These are phyloP conservation scores for Colletotrichum eleusines DNA, from an alignment of 2,329 filamentous ascomycete genomes.

Conservation along the genomic window DNA sequence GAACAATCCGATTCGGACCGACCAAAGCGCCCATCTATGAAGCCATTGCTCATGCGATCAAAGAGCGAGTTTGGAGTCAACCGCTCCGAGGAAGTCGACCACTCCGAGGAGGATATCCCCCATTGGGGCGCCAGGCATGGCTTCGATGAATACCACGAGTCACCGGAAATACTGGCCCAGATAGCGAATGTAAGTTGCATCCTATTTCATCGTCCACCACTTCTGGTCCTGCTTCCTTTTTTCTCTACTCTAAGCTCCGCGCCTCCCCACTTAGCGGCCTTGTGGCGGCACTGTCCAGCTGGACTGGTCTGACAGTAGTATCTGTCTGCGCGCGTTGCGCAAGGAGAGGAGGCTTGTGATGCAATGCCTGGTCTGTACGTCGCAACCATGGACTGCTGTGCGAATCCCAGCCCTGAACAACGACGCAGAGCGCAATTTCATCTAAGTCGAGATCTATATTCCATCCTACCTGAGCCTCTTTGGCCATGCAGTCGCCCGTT, in stretches of 20 bases:
- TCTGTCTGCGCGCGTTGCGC: constrained; percentile 8
- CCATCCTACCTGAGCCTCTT: constrained; percentile 6
- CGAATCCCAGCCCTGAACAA: constrained; percentile 10
- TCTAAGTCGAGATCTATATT: constrained; percentile 9
- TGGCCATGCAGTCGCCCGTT: constrained; percentile 24
- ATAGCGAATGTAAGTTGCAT: constrained; percentile 77
- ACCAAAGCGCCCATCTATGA: constrained; percentile 53
- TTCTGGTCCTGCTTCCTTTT: constrained; percentile 22
- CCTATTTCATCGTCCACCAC: constrained; percentile 31
- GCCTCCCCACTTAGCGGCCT: constrained; percentile 10
- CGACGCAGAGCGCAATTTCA: constrained; percentile 9
- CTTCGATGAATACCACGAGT: constrained; percentile 93
- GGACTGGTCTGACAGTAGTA: constrained; percentile 24
- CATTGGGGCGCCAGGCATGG: constrained; percentile 80
- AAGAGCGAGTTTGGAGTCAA: constrained; percentile 67
- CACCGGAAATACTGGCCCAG: constrained; percentile 87
- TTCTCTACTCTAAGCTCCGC: constrained; percentile 20
- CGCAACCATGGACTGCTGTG: constrained; percentile 1
- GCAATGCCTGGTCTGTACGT: background rate
- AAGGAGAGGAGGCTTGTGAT: constrained; percentile 7
- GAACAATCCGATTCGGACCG: constrained; percentile 51
- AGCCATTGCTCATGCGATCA: constrained; percentile 66
- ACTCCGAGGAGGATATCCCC: constrained; percentile 59
- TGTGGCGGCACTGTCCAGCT: constrained; percentile 9
- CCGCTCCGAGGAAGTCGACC: constrained; percentile 55